Evolutionary conservation across 257 asterid genomes (phyloP).

Genomic region (Thymus mandschuricus): DNA sequence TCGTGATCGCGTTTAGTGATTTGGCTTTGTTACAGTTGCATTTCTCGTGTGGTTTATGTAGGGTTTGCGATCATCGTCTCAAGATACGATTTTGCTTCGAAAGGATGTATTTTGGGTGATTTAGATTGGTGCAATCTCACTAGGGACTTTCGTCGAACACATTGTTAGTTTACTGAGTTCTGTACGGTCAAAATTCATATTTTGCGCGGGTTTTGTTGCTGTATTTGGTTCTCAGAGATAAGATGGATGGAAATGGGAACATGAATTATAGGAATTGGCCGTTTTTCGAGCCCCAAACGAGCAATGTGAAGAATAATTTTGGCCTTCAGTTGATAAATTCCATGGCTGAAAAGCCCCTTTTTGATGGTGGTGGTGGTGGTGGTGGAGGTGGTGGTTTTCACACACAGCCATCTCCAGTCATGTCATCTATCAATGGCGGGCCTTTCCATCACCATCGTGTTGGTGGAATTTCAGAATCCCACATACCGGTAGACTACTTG

Average conservation of each 20-base stretch:
- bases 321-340: slow-evolving; percentile 67
- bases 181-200: slow-evolving; percentile 10
- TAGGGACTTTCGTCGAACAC: slow-evolving; percentile 20
- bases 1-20: slow-evolving; percentile 19
- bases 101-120: slow-evolving; percentile 26
- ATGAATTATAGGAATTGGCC: slow-evolving; percentile 63
- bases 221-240: slow-evolving; percentile 8
- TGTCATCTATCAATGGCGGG: slow-evolving; percentile 65
- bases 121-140: slow-evolving; percentile 24
- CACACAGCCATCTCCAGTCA: slow-evolving; percentile 40
- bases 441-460: slow-evolving; percentile 68
- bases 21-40: slow-evolving; percentile 21
- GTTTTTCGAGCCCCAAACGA: slow-evolving; percentile 42
- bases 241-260: slow-evolving; percentile 76
- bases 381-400: slow-evolving; percentile 28
- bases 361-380: slow-evolving; percentile 40
- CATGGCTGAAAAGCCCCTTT: slow-evolving; percentile 56
- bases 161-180: slow-evolving; percentile 28
- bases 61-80: slow-evolving; percentile 30
- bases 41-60: slow-evolving; percentile 36
- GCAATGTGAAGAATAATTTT: slow-evolving; percentile 43
- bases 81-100: slow-evolving; percentile 15
- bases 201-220: slow-evolving; percentile 4
- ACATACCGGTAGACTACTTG: slow-evolving; percentile 56
- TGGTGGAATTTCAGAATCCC: slow-evolving; percentile 56